Conservation (phyloP, 768 basidiomycete species). For the Trametes gibbosa region DNA sequence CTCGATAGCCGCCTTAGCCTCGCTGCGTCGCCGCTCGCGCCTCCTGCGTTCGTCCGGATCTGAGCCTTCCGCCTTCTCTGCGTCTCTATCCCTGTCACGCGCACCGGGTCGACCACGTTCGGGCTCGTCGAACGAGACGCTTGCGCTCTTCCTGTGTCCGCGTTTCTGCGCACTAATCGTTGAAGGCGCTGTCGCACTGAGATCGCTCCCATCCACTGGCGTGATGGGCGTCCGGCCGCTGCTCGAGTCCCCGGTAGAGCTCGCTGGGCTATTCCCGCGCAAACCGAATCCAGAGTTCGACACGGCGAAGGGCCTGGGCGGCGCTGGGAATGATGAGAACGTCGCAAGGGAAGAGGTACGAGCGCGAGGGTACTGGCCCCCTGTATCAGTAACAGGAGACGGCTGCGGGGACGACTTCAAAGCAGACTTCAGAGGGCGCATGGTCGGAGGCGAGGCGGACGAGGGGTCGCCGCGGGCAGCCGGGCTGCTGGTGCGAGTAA, state of each 20-base stretch:
- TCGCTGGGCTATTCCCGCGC: constrained; percentile 68
- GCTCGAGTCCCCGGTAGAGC: constrained; percentile 84
- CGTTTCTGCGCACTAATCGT: constrained; percentile 22
- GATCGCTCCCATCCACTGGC: constrained; percentile 75
- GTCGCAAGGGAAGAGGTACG: constrained; percentile 10
- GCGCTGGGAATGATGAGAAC: constrained; percentile 5
- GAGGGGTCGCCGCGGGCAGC: neutral
- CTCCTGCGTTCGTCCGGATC: constrained; percentile 51
- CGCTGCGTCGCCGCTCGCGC: constrained; percentile 70
- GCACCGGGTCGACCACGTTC: constrained; percentile 28
- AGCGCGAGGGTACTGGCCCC: neutral
- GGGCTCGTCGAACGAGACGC: constrained; percentile 69
- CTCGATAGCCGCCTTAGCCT: constrained; percentile 88
- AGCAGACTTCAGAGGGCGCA: constrained; percentile 6
- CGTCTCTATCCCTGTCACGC: constrained; percentile 26
- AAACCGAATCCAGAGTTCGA: constrained; percentile 18
- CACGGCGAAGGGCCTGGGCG: constrained; percentile 54
- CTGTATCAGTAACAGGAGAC: neutral
- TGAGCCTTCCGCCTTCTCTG: constrained; percentile 18
- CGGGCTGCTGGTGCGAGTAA: constrained; percentile 1
- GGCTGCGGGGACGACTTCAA: constrained; percentile 9
- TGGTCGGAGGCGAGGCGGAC: neutral
- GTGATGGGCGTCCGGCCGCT: constrained; percentile 74
- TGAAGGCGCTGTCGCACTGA: constrained; percentile 25
- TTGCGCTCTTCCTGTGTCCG: constrained; percentile 51